A percentile compares a stretch with the other conserved stretches of the same genome.
phyloP scores from a whole-genome alignment of 495 filamentous ascomycete species.

The Penicillium herquei region DNA sequence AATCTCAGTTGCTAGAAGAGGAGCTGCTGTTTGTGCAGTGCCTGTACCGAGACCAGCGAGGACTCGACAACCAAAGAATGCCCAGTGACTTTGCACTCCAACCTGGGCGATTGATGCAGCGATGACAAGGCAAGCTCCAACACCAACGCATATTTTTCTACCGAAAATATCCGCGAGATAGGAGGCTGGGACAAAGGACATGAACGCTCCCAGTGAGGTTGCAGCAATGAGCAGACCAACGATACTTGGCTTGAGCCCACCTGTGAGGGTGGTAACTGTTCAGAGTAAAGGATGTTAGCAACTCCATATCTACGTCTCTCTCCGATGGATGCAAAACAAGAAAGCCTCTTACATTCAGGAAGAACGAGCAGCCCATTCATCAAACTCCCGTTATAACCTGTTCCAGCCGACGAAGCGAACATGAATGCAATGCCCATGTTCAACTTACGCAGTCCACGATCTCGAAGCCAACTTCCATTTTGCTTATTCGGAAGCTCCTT shows the following conservation, averaged over 20 bases:
- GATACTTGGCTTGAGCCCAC: constrained; percentile 20
- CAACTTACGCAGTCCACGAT: constrained; percentile 22
- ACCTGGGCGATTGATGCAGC: constrained; percentile 15
- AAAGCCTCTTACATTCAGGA: constrained; percentile 22
- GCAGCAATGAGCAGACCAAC: constrained; percentile 27
- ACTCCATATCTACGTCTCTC: no score
- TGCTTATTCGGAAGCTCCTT: constrained; percentile 22
- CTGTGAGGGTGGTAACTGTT: constrained; percentile 18
- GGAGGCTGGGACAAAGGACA: constrained; percentile 23
- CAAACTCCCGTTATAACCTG: constrained; percentile 27
- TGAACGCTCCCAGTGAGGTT: constrained; percentile 21
- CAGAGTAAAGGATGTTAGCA: neutral
- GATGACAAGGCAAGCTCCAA: constrained; percentile 17
- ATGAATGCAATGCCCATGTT: constrained; percentile 24
- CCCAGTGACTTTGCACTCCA: constrained; percentile 18
- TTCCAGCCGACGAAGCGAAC: constrained; percentile 24
- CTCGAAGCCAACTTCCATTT: constrained; percentile 24
- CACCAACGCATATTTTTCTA: constrained; percentile 16
- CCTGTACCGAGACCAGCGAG: constrained; percentile 21
- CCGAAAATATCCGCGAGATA: constrained; percentile 23
- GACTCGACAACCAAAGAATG: constrained; percentile 22
- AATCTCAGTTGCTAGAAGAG: constrained; percentile 23
- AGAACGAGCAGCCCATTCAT: constrained; percentile 26
- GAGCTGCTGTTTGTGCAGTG: constrained; percentile 23
- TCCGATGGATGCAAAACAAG: neutral